Conservation (phyloP, 345 rosid genomes). For the Adansonia digitata region DNA sequence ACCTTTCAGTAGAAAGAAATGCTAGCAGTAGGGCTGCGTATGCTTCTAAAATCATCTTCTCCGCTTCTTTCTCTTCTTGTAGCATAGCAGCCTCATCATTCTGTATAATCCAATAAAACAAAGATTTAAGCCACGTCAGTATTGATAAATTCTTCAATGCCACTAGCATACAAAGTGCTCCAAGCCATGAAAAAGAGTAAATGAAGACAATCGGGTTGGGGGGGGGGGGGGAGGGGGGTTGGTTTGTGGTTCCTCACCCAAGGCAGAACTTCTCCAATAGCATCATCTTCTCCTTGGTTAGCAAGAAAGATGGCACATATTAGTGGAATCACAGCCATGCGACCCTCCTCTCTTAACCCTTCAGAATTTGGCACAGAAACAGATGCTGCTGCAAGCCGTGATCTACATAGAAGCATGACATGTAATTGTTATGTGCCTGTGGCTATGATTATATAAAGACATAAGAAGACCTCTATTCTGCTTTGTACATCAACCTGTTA, state of each 20-base stretch:
- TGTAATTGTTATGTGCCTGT: not conserved
- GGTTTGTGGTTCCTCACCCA: slow-evolving; percentile 75
- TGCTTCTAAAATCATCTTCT: slow-evolving; percentile 97
- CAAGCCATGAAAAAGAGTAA: not conserved
- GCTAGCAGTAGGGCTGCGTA: slow-evolving; percentile 93
- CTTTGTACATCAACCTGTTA: slow-evolving; percentile 58
- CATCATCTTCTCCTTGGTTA: slow-evolving; percentile 60
- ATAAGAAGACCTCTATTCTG: not conserved
- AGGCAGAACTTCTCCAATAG: slow-evolving; percentile 48
- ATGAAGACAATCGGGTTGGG: not conserved
- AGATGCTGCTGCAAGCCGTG: slow-evolving; percentile 69
- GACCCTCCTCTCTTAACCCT: slow-evolving; percentile 42
- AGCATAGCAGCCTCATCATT: slow-evolving; percentile 70
- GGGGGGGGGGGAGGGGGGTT: too few species aligned
- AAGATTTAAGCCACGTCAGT: slow-evolving; percentile 3
- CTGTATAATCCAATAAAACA: slow-evolving; percentile 26
- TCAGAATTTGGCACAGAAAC: slow-evolving; percentile 49
- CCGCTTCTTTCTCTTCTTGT: slow-evolving; percentile 97
- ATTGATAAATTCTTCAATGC: not conserved
- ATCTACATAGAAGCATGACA: slow-evolving; percentile 42
- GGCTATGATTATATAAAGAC: not conserved
- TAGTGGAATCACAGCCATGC: slow-evolving; percentile 57
- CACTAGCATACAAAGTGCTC: not conserved
- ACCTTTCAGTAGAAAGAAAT: slow-evolving; percentile 98
- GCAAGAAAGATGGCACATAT: slow-evolving; percentile 84